These are phyloP conservation scores for Hirsutella rhossiliensis DNA, from an alignment of 2,329 filamentous ascomycete genomes.

Conservation along the genomic window DNA sequence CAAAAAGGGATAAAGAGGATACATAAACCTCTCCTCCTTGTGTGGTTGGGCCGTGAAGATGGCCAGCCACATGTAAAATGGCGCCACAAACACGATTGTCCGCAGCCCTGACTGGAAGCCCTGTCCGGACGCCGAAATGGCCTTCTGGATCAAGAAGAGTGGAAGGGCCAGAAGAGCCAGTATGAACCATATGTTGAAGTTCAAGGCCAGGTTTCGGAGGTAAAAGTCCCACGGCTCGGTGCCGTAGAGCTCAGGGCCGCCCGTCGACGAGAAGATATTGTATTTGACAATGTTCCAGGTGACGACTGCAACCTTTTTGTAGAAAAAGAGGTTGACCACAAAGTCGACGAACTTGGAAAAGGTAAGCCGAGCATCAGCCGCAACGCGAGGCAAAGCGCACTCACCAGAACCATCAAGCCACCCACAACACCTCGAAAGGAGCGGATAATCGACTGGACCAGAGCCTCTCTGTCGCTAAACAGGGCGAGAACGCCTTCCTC, in stretches of 20 bases:
- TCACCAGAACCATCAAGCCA: constrained; percentile 57
- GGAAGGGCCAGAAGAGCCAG: constrained; percentile 66
- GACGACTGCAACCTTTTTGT: constrained; percentile 64
- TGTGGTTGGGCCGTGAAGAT: constrained; percentile 91
- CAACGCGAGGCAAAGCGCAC: constrained; percentile 13
- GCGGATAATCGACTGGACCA: constrained; percentile 47
- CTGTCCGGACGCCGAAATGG: constrained; percentile 46
- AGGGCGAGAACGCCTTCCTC: constrained; percentile 57
- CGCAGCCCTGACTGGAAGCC: constrained; percentile 61
- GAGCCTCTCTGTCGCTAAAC: constrained; percentile 42
- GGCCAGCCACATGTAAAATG: constrained; percentile 88
- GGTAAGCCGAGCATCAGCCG: neutral
- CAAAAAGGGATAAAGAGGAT: constrained; percentile 84
- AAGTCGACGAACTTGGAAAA: constrained; percentile 50
- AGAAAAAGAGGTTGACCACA: constrained; percentile 71
- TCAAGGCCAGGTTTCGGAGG: constrained; percentile 76
- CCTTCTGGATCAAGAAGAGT: constrained; percentile 61
- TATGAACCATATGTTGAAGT: constrained; percentile 92
- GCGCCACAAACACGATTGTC: constrained; percentile 64
- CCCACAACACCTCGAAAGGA: constrained; percentile 56
- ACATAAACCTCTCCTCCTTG: constrained; percentile 99
- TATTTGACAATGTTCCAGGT: constrained; percentile 91
- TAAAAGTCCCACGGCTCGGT: constrained; percentile 98
- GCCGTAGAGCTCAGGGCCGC: constrained; percentile 85
- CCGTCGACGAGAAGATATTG: constrained; percentile 76